Percentiles rank a stretch among this genome's conserved stretches.
phyloP scores from a whole-genome alignment of 495 filamentous ascomycete genomes.

The Xylaria castorea region DNA sequence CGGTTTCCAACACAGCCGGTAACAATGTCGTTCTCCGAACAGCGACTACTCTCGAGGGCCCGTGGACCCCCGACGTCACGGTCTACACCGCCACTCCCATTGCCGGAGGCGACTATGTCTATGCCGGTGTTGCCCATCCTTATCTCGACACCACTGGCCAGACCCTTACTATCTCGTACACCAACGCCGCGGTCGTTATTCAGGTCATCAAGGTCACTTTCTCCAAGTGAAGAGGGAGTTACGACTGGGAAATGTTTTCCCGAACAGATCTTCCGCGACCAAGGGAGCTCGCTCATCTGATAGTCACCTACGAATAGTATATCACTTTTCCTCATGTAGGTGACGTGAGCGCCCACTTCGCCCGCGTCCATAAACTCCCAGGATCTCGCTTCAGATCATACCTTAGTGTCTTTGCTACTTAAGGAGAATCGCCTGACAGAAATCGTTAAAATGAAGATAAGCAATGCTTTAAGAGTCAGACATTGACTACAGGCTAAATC shows the following conservation, averaged over 20 bases:
- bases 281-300: not conserved
- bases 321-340: not conserved
- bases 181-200: not conserved
- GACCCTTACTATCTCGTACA: slow-evolving; percentile 4
- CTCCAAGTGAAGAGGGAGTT: not conserved
- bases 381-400: no score
- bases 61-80: not conserved
- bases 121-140: slow-evolving; percentile 1
- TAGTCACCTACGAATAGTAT: not conserved
- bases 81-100: not conserved
- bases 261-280: not conserved
- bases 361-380: not conserved
- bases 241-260: not conserved
- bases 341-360: not conserved
- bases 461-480: not conserved
- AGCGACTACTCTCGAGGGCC: not conserved
- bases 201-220: slow-evolving; percentile 2
- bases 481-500: not conserved
- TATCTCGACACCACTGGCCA: not conserved
- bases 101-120: not conserved
- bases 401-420: not conserved
- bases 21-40: not conserved
- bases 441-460: not conserved
- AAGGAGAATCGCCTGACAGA: not conserved
- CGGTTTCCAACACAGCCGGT: not conserved